These are phyloP conservation scores for Leptosphaerulina australis DNA, from an alignment of 2,329 filamentous ascomycete species.

Conservation along the genomic window DNA sequence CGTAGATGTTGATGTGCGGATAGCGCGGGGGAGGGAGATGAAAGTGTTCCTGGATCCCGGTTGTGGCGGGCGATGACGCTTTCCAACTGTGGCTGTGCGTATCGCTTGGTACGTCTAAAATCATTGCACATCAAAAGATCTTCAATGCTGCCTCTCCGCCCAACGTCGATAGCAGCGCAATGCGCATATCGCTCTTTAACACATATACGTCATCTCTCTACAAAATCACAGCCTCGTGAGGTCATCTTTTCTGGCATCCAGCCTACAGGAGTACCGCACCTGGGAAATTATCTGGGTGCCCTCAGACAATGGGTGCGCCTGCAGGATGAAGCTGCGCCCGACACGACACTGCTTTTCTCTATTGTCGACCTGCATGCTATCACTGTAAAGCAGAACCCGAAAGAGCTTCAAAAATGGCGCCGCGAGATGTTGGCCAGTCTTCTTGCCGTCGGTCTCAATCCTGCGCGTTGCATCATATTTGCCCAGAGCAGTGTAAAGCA, in stretches of 20 bases:
- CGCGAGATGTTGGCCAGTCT: constrained; percentile 79
- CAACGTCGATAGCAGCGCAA: constrained; percentile 5
- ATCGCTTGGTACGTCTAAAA: background rate
- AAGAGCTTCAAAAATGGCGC: constrained; percentile 66
- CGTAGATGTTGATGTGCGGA: background rate
- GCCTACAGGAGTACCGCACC: constrained; percentile 89
- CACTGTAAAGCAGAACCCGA: constrained; percentile 70
- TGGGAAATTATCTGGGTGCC: constrained; percentile 95
- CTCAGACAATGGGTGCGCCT: constrained; percentile 83
- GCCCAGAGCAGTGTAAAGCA: constrained; percentile 78
- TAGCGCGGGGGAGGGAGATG: background rate
- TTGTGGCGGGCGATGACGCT: background rate
- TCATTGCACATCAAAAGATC: background rate
- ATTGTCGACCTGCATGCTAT: constrained; percentile 95
- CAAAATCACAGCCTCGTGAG: background rate
- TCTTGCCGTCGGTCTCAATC: constrained; percentile 82
- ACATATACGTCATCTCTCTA: background rate
- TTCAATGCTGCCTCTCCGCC: constrained; percentile 9
- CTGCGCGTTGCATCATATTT: constrained; percentile 78
- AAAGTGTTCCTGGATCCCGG: background rate
- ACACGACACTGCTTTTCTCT: constrained; percentile 75
- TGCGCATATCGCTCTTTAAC: constrained; percentile 1
- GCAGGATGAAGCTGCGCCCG: constrained; percentile 66
- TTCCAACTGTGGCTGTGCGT: constrained; percentile 16
- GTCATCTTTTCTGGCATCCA: constrained; percentile 93